These are phyloP conservation scores for Tolypocladium guangdongense DNA, from an alignment of 2,329 filamentous ascomycete species.

Conservation along the genomic window DNA sequence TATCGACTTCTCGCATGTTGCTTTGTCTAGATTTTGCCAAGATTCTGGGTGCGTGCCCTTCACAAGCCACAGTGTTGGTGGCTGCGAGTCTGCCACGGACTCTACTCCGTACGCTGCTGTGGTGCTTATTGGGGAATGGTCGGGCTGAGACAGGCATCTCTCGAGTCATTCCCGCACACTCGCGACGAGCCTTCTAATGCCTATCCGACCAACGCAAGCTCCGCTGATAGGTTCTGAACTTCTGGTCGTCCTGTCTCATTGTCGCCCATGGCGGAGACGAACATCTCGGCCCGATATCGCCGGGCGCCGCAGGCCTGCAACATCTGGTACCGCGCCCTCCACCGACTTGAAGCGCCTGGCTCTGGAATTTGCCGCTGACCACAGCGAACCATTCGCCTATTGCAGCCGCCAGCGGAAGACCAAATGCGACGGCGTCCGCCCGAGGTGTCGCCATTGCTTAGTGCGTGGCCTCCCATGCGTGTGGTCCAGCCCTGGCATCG, in stretches of 20 bases:
- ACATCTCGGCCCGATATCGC: not conserved
- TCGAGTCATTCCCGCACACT: not conserved
- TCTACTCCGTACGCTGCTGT: too few relatives aligned
- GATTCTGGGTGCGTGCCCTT: not conserved
- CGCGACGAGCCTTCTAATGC: not conserved
- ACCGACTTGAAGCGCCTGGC: not conserved
- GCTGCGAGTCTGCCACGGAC: too few relatives aligned
- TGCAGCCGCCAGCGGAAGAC: conserved; percentile 5
- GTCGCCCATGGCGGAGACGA: not conserved
- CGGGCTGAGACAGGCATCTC: not conserved
- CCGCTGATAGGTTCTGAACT: not conserved
- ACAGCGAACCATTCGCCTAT: not conserved
- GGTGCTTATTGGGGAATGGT: too few relatives aligned
- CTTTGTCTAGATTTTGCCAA: too few relatives aligned
- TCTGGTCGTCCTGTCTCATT: not conserved
- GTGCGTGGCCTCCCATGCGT: not conserved
- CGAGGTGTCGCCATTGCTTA: conserved; percentile 1
- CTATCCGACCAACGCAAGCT: not conserved
- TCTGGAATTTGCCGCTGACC: not conserved
- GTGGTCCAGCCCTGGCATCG: not conserved
- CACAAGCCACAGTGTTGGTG: too few relatives aligned
- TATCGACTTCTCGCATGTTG: too few relatives aligned
- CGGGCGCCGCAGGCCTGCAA: conserved; percentile 2
- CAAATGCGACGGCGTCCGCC: conserved; percentile 4
- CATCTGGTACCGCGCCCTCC: not conserved